Evolutionary conservation across 352 stramenopile genomes (phyloP), one percentile per base, ranked within the genome.

Genomic region (Plasmopara muralis): DNA sequence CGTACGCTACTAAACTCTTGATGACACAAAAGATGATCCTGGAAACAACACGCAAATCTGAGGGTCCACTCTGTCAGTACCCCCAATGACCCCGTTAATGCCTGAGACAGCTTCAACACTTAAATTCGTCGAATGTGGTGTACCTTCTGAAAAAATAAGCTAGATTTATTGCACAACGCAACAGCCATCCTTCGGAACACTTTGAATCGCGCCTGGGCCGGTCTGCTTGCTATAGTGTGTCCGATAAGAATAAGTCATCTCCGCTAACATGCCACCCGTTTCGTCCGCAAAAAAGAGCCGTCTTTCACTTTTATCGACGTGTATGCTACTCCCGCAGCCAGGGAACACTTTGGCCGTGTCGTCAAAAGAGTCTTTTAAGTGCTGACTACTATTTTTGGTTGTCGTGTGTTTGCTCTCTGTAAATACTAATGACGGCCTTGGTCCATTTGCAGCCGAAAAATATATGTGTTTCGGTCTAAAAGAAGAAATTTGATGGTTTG

Each of bases 221-320:
- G 62, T 50, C 50, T 88, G 77, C 43, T 90, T 90, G 66, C 77
- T 88, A 64, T 90, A 90, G 46, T 90, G 80, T 45, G 75, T 87
- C 55, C 77, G 60, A 57, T 72, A 82, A 9, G 79, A 89, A 50
- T 85, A 89, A 33, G 43, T 87, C 44, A 87, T 77, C 50, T 88
- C 77, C 10, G 73, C 66, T 8, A 88, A 53, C 15, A 38, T 37
- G 10, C 76, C 77, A 34, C 75, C 80, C 5, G 57, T 66, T 51
- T 90, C 80, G 42, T 90, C 80, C 3, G 74, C 80, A 46, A 90
- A 90, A 7, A 64, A 73, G 28, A 90, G 71, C 46, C 50, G 56
- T 31, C 74, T 69, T 8, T 60, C 64, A 10, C 53, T 57, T 50
- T 83, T 84, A 42, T 29, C 18, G 7, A 6, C 33, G 41, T 14